Conservation (phyloP, 306 rosid species). For the Rosa chinensis region DNA sequence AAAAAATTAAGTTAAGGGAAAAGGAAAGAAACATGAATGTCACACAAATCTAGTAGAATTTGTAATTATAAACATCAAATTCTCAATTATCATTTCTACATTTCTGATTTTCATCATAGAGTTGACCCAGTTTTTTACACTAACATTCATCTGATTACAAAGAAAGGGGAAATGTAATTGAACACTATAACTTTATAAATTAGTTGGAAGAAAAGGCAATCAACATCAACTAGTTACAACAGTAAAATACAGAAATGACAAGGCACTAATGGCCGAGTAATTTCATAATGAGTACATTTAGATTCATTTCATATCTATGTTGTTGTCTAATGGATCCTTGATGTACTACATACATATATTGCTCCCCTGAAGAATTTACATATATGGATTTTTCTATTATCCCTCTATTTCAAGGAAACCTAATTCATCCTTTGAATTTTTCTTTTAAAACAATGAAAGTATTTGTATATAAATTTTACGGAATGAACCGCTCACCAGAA, state of each 20-base stretch:
- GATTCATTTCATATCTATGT: not conserved
- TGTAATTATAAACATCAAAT: not conserved
- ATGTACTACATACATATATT: not conserved
- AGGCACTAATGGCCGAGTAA: not conserved
- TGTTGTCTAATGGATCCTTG: not conserved
- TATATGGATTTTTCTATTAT: not conserved
- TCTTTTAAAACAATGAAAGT: not conserved
- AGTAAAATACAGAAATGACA: not conserved
- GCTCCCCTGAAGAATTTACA: not conserved
- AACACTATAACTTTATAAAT: not conserved
- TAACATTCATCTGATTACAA: not conserved
- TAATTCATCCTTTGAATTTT: not conserved
- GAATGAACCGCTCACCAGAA: conserved; percentile 50
- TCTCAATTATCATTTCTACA: not conserved
- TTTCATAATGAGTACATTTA: not conserved
- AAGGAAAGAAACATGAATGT: not conserved
- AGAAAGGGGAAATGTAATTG: not conserved
- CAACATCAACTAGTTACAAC: not conserved
- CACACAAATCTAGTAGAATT: not conserved
- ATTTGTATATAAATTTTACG: not conserved
- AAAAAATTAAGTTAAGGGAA: not conserved
- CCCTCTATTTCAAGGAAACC: not conserved
- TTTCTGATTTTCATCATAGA: not conserved
- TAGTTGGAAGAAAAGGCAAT: not conserved
- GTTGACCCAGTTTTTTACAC: not conserved